Evolutionary conservation across 441 rosid species (phyloP), one percentile per base, ranked within the genome.

Genomic region (Populus hybrid): DNA sequence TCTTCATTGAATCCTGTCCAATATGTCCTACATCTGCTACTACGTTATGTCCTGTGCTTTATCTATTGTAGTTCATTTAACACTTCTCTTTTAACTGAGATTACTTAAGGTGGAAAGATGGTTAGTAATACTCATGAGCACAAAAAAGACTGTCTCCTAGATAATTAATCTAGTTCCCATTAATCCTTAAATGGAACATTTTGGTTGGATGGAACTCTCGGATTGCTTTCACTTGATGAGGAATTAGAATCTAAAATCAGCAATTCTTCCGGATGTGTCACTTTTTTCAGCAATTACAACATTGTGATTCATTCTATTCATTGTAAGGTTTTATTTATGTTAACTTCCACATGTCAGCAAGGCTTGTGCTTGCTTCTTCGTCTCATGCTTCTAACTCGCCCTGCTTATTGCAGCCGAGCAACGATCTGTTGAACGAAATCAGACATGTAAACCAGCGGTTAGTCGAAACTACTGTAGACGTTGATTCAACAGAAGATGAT

Each of bases 351-450:
- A 18, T 20, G 3, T 53, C 61, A 53, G 61, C 61, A 53, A 53
- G 0, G 61, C 61, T 53, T 53, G 5, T 18, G 21, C 61, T 18
- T 6, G 9, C 21, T 53, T 18, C 61, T 53, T 53, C 23, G 2
- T 20, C 63, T 53, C 21, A 53, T 53, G 63, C 7, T 53, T 53
- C 9, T 53, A 53, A 53, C 63, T 53, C 21, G 9, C 63, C 0
- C 63, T 53, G 23, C 63, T 28, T 64, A 64, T 24, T 26, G 68
- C 68, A 79, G 88, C 71, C 73, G 7, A 72, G 18, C 45, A 53
- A 36, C 4, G 33, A 42, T 24, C 61, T 81, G 71, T 50, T 81
- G 24, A 68, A 77, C 69, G 80, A 81, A 74, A 77, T 81, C 64
- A 77, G 69, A 35, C 26, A 9, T 50, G 77, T 69, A 69, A 81